Evolutionary conservation across 1,139 yeast genomes (phyloP), one percentile per base, ranked within the genome.

Genomic region (Groenewaldozyma auringiensis): DNA sequence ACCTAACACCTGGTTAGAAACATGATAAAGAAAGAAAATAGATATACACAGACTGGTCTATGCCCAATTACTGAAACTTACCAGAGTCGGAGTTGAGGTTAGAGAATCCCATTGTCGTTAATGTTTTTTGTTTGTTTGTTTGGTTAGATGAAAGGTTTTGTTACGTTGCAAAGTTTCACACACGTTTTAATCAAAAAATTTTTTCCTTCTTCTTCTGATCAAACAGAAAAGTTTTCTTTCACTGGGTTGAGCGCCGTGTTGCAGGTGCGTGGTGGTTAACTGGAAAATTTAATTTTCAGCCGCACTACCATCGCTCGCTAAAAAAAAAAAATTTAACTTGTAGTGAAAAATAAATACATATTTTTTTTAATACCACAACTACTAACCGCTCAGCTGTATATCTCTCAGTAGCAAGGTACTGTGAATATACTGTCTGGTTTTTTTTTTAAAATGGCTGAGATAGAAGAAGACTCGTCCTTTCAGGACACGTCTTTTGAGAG

Each of bases 401-500:
- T n/a, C n/a, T n/a, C n/a, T n/a, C n/a, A n/a, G n/a, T n/a, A n/a
- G n/a, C n/a, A n/a, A n/a, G n/a, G n/a, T n/a, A n/a, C n/a, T n/a
- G n/a, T n/a, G n/a, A n/a, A n/a, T n/a, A n/a, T n/a, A n/a, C n/a
- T n/a, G n/a, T n/a, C n/a, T n/a, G n/a, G n/a, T n/a, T 27, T 27
- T 13, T 9, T 13, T 33, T 33, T 11, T 33, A 37, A 37, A 18
- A 45, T 45, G 47, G 31, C 47, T 13, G 45, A 42, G 4, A 33
- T 45, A 6, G 43, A 45, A 16, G 42, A 11, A n/a, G 43, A 41
- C 13, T 6, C 6, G 13, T 6, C 17, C 14, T 17, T 17, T 8
- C 4, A 13, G 18, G 22, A 39, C 9, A 56, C 53, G 40, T 51
- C 57, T 18, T 71, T 86, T 62, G 89, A 84, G 51, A 79, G 75